Base-by-base conservation (phyloP, 2,329 filamentous ascomycete genomes). In the Fusarium goolgardi region DNA sequence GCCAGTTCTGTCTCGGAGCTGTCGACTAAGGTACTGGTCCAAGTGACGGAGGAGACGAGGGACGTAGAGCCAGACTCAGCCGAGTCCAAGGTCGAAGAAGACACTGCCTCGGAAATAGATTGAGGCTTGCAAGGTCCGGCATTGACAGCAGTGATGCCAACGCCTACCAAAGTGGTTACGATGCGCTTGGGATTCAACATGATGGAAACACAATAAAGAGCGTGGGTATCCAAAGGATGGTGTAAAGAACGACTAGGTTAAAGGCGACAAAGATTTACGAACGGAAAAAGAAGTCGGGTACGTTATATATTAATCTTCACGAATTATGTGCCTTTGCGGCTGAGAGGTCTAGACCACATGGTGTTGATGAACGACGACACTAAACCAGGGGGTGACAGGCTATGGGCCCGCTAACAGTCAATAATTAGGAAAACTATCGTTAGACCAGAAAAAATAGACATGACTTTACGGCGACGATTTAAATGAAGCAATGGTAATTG, bases 81-180 rank as follows among this genome's bases (percentile, higher is more conserved):
- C 2, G 13, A 10, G 5, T 29, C 11, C 6, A 13, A 21, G 3
- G 45, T 21, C 5, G 35, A 21, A 32, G 18, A 56, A 15, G 20
- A 3, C 11, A 15, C 21, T 16, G 21, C 16, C 6, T 21, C 46
- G 4, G 35, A 39, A 6, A 20, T 3, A 39, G 35, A 39, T 6
- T 20, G n/a, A 11, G 11, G 37, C 3, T 53, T 57, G n/a, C 55
- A 57, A 15, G 46, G 55, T 20, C 55, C 37, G 8, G 37, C 46
- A 5, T 16, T 31, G 8, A 37, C 37, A 2, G 9, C 35, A n/a
- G 35, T 13, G 35, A 39, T 39, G 35, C 35, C 11, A n/a, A 37
- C 35, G 6, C 35, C 35, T 4, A 39, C n/a, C n/a, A 20, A 39
- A 37, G 35, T 12, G 35, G 35, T n/a, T 12, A 20, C 35, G n/a